These are phyloP conservation scores for Anthostomella pinea DNA, from an alignment of 2,329 filamentous ascomycete genomes.

Conservation along the genomic window DNA sequence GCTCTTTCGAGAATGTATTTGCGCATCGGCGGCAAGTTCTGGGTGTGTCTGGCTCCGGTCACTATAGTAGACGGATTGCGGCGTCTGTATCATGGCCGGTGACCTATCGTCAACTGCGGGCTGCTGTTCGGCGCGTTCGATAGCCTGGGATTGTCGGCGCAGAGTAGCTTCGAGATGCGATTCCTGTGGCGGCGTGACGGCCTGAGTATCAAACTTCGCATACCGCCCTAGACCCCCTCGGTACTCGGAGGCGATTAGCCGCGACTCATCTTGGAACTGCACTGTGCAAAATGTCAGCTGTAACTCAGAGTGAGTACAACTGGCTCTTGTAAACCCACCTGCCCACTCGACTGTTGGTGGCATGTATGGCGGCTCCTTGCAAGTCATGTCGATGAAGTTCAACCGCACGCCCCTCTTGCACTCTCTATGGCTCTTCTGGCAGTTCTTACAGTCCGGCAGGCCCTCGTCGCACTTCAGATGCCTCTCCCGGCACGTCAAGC, in stretches of 20 bases:
- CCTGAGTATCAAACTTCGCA: conserved; percentile 48
- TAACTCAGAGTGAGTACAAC: neutral
- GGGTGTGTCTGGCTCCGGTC: conserved; percentile 22
- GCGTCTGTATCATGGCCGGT: conserved; percentile 21
- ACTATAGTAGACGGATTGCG: conserved; percentile 26
- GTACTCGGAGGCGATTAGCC: conserved; percentile 88
- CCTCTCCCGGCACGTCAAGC: conserved; percentile 82
- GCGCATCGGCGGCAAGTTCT: conserved; percentile 21
- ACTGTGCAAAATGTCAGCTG: conserved; percentile 42
- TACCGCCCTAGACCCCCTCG: conserved; percentile 75
- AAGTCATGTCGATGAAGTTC: conserved; percentile 86
- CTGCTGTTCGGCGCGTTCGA: conserved; percentile 21
- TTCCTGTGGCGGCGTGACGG: conserved; percentile 28
- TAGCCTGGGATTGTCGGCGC: conserved; percentile 20
- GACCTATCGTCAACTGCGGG: conserved; percentile 20
- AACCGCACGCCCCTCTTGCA: conserved; percentile 85
- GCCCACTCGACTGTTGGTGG: conserved; percentile 63
- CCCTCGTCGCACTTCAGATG: conserved; percentile 91
- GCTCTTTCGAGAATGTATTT: conserved; percentile 27
- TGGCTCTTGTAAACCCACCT: conserved; percentile 38
- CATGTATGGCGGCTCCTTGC: conserved; percentile 64
- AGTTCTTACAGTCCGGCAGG: conserved; percentile 66
- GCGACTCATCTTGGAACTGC: conserved; percentile 83
- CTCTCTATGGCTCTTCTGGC: conserved; percentile 78
- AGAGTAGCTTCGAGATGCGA: conserved; percentile 25